Evolutionary conservation across 345 rosid species (phyloP).

Genomic region (Excoecaria agallocha): DNA sequence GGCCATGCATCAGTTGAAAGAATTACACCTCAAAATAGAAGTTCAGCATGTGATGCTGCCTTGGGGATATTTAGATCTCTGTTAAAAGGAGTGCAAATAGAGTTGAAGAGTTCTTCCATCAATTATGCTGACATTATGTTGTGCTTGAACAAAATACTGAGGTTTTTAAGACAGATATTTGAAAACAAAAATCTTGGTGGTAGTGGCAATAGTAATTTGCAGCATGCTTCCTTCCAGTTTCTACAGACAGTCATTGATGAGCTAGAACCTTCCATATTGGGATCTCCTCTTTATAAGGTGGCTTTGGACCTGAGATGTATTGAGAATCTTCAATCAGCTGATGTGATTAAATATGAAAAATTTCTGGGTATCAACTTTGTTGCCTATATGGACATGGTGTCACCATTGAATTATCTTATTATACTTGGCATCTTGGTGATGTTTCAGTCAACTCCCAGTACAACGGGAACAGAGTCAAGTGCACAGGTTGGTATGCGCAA

Average conservation of each 20-base stretch:
- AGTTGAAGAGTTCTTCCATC: slow-evolving; percentile 32
- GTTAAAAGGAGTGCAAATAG: slow-evolving; percentile 40
- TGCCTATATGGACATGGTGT: slow-evolving; percentile 44
- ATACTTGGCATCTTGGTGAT: slow-evolving; percentile 33
- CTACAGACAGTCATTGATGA: slow-evolving; percentile 40
- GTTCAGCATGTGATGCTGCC: slow-evolving; percentile 37
- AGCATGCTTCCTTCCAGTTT: slow-evolving; percentile 27
- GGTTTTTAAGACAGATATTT: slow-evolving; percentile 31
- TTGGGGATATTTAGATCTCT: slow-evolving; percentile 48
- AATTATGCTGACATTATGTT: slow-evolving; percentile 35
- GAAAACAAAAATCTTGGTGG: slow-evolving; percentile 27
- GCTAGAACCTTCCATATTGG: slow-evolving; percentile 45
- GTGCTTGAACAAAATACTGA: slow-evolving; percentile 39
- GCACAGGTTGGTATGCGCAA: slow-evolving; percentile 16
- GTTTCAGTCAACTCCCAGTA: slow-evolving; percentile 23
- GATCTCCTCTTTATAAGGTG: slow-evolving; percentile 49
- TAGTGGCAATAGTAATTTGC: slow-evolving; percentile 12
- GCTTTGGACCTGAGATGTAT: slow-evolving; percentile 41
- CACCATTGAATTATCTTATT: slow-evolving; percentile 46
- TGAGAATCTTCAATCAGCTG: slow-evolving; percentile 23
- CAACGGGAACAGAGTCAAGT: slow-evolving; percentile 16
- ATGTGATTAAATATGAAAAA: slow-evolving; percentile 21
- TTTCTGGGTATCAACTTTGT: slow-evolving; percentile 17
- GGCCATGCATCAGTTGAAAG: slow-evolving; percentile 21
- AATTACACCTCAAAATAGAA: slow-evolving; percentile 26